phyloP scores from a whole-genome alignment of 164 flowering plant genomes.

The Chimonanthus praecox region DNA sequence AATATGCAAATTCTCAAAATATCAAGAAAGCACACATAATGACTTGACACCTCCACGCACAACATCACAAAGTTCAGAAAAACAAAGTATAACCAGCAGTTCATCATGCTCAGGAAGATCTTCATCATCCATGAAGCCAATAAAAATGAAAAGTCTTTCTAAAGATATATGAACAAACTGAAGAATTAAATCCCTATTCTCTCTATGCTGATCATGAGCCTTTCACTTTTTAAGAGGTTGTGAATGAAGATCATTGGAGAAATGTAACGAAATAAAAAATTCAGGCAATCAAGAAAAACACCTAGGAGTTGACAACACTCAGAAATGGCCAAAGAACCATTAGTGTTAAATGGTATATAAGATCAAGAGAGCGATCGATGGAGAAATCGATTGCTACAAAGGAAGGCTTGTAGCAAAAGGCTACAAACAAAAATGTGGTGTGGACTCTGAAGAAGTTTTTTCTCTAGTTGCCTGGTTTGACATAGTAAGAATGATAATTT shows the following conservation, averaged over 20 bases:
- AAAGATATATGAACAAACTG: background rate
- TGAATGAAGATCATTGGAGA: background rate
- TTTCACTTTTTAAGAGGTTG: background rate
- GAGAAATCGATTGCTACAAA: background rate
- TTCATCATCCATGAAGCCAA: background rate
- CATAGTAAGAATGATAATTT: background rate
- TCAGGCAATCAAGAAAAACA: background rate
- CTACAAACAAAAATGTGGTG: background rate
- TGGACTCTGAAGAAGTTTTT: constrained; percentile 1
- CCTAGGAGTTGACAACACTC: background rate
- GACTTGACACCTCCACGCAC: no score
- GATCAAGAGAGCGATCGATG: background rate
- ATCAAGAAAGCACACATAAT: background rate
- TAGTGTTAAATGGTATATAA: constrained; percentile 1
- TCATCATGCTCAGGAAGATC: background rate
- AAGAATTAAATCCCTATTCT: background rate
- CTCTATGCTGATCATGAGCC: background rate
- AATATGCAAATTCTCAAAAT: background rate
- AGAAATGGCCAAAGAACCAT: background rate
- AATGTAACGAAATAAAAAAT: background rate
- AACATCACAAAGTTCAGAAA: no score
- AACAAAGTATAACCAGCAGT: background rate
- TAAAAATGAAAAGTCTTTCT: background rate
- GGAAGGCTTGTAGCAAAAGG: background rate
- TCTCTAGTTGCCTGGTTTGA: background rate